A percentile compares a stretch with the other conserved stretches of the same genome.
phyloP scores from a whole-genome alignment of 768 basidiomycete species.

The Tubosaeta sp. region DNA sequence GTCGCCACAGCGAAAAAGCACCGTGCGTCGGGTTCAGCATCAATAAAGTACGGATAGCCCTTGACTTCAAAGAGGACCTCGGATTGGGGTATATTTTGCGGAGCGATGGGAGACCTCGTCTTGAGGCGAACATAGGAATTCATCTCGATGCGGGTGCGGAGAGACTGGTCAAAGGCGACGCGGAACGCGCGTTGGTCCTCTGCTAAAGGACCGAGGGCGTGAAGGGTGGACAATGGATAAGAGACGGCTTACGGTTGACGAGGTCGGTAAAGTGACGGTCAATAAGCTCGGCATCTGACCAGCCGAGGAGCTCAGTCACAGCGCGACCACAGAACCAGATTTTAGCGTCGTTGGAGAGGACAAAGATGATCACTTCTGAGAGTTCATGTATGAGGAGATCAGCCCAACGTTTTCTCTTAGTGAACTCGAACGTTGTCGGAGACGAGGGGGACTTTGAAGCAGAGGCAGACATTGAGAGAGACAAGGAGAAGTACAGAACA shows the following conservation, averaged over 20 bases:
- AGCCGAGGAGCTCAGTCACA: conserved; percentile 70
- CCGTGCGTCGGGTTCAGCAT: conserved; percentile 37
- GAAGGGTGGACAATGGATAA: neutral
- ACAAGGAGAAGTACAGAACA: neutral
- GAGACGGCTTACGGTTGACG: conserved; percentile 50
- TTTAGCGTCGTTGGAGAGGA: conserved; percentile 58
- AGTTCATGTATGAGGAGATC: conserved; percentile 76
- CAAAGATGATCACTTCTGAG: conserved; percentile 64
- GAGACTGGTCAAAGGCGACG: conserved; percentile 49
- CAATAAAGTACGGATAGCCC: conserved; percentile 54
- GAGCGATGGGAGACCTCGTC: conserved; percentile 35
- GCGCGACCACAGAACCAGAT: conserved; percentile 69
- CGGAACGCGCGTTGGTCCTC: conserved; percentile 51
- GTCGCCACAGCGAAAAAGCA: conserved; percentile 75
- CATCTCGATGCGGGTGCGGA: conserved; percentile 48
- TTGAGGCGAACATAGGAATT: conserved; percentile 59
- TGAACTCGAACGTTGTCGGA: conserved; percentile 64
- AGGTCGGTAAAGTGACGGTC: conserved; percentile 63
- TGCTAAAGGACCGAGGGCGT: conserved; percentile 32
- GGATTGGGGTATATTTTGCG: conserved; percentile 29
- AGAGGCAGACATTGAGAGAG: conserved; percentile 15
- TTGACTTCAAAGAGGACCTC: conserved; percentile 69
- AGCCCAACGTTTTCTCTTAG: conserved; percentile 82
- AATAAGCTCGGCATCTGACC: conserved; percentile 68
- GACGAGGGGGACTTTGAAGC: conserved; percentile 7